Evolutionary conservation across 2,329 filamentous ascomycete genomes (phyloP).

Genomic region (Hymenoscyphus fraxineus): DNA sequence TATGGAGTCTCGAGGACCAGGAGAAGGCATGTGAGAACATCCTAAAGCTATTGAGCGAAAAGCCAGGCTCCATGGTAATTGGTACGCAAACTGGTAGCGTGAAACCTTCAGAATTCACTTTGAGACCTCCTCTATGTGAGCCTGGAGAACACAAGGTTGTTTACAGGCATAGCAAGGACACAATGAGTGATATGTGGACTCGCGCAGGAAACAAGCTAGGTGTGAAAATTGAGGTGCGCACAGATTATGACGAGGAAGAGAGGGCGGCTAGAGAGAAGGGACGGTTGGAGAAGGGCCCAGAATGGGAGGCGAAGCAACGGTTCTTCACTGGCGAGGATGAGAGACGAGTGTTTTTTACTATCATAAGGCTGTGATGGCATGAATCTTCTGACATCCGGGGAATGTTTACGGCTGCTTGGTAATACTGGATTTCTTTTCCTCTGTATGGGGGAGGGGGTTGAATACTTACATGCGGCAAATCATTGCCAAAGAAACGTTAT

Average conservation of each 20-base stretch:
- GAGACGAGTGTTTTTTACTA: not conserved
- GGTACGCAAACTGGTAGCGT: not conserved
- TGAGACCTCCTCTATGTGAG: not conserved
- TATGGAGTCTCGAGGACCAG: not conserved
- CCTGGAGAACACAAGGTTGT: not conserved
- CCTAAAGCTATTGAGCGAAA: not conserved
- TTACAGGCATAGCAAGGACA: not conserved
- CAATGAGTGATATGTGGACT: not conserved
- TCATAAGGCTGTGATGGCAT: not conserved
- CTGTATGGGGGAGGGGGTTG: too few relatives aligned
- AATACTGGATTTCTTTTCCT: not conserved
- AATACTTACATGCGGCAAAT: too few relatives aligned
- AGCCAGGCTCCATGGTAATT: not conserved
- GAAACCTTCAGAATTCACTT: not conserved
- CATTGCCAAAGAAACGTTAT: too few relatives aligned
- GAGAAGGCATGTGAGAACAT: not conserved
- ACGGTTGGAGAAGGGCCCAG: not conserved
- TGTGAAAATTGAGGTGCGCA: not conserved
- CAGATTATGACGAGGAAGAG: not conserved
- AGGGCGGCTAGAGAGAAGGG: not conserved
- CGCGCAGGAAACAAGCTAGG: not conserved
- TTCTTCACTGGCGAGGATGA: not conserved
- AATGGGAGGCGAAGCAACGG: not conserved
- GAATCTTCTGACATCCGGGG: not conserved
- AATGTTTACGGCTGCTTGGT: not conserved